phyloP scores from a whole-genome alignment of 176 grass and related monocot genomes.

The Oryza coarctata region DNA sequence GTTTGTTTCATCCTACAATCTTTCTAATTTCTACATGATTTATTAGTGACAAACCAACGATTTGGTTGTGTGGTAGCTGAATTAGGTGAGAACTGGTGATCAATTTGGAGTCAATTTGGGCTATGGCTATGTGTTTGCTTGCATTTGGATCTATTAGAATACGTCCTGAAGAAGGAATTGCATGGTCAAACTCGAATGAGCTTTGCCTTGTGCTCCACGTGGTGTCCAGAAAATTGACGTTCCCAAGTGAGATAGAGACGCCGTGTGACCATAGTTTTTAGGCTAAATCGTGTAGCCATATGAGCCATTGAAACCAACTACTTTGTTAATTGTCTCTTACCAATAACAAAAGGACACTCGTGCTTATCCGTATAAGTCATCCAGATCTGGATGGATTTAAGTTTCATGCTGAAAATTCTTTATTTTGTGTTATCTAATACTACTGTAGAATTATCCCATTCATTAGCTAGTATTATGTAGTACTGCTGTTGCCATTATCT shows the following conservation, averaged over 20 bases:
- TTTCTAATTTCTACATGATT: neutral
- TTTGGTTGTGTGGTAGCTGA: neutral
- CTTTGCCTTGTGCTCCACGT: conserved; percentile 11
- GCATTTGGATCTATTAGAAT: neutral
- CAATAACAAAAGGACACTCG: neutral
- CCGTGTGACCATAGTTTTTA: neutral
- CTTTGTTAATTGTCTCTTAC: conserved; percentile 12
- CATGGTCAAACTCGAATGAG: conserved; percentile 25
- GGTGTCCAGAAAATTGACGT: neutral
- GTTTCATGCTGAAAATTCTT: neutral
- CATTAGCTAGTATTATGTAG: neutral
- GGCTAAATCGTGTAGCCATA: conserved; percentile 1
- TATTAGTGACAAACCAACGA: neutral
- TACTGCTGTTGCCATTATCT: neutral
- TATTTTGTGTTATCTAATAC: neutral
- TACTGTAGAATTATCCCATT: neutral
- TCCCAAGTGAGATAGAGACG: neutral
- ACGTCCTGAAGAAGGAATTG: neutral
- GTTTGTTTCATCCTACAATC: neutral
- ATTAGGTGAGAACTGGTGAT: neutral
- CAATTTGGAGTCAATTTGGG: neutral
- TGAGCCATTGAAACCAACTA: neutral
- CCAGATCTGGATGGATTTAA: neutral
- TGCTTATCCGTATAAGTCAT: conserved; percentile 1
- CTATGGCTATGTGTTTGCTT: neutral